These are phyloP conservation scores for Deinandra increscens DNA, from an alignment of 129 eudicot species.

Conservation along the genomic window DNA sequence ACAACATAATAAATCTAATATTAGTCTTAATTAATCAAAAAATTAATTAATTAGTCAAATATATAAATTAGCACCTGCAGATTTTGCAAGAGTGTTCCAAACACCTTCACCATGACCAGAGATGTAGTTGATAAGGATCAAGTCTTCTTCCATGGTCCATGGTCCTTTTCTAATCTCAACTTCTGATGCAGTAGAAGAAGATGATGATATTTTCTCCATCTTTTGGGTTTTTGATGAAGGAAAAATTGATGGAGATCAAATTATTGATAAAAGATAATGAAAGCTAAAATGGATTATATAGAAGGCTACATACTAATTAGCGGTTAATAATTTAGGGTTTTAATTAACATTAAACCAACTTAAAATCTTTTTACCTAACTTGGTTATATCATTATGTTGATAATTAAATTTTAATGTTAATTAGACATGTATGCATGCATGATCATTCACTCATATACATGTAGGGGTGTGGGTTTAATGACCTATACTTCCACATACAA, in stretches of 20 bases:
- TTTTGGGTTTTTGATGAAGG: slow-evolving; percentile 11
- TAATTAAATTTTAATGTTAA: neutral
- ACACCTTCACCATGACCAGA: slow-evolving; percentile 96
- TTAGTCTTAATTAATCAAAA: neutral
- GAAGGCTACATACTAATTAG: slow-evolving; percentile 5
- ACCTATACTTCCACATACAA: neutral
- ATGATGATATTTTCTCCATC: slow-evolving; percentile 58
- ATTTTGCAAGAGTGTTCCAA: slow-evolving; percentile 84
- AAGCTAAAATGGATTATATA: slow-evolving; percentile 24
- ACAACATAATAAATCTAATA: neutral
- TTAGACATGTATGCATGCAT: slow-evolving; percentile 14
- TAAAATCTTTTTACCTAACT: slow-evolving; percentile 48
- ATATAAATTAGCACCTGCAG: slow-evolving; percentile 56
- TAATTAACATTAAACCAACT: slow-evolving; percentile 19
- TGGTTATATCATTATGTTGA: slow-evolving; percentile 15
- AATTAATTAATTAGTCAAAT: neutral
- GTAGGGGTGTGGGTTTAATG: neutral
- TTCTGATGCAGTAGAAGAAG: slow-evolving; percentile 39
- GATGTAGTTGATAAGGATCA: slow-evolving; percentile 88
- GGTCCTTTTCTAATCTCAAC: slow-evolving; percentile 89
- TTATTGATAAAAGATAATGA: slow-evolving; percentile 36
- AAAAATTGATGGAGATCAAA: slow-evolving; percentile 21
- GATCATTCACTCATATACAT: slow-evolving; percentile 2
- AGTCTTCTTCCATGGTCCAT: slow-evolving; percentile 98
- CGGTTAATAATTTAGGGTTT: slow-evolving; percentile 22